Evolutionary conservation across 2,329 filamentous ascomycete genomes (phyloP), one percentile per base, ranked within the genome.

Genomic region (Cladosporium halotolerans): DNA sequence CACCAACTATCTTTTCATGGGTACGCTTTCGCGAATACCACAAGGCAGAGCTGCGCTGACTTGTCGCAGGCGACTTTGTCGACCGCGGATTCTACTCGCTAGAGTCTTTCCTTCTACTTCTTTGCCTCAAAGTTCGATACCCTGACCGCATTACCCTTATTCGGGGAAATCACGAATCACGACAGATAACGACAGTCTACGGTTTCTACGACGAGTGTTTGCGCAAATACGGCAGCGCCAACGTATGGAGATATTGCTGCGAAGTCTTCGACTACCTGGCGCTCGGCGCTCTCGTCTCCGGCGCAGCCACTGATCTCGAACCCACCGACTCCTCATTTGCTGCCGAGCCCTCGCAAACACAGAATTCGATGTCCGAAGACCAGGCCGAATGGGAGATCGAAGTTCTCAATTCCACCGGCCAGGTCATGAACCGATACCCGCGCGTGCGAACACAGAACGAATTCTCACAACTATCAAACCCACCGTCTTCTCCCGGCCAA

Each of bases 201-300:
- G 92, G 92, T 58, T 97, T 97, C 75, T 97, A 97, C 75, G 92
- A 97, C 67, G 92, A 97, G 74, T 97, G 92, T 66, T 78, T 96
- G 58, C 81, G 92, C 51, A 97, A 97, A 73, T 97, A 97, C 66
- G 92, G 92, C 56, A 95, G 87, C 67, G 91, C 92, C 36, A 97
- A 96, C 64, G 92, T 97, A 1, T 97, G 92, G 92, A 81, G 71
- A 60, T 76, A 96, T 68, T 99, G 91, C 75, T 96, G 91, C 73
- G 93, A 99, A 65, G 88, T 97, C 3, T 99, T 99, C 68, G 92
- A 99, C 73, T 97, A 96, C 70, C 83, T 99, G 18, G 89, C 91
- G 4, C 81, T 96, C 4, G 90, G 89, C 49, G 91, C 91, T 44
- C 84, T 96, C 59, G 88, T 93, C 6, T 81, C 96, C n/a, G 93